Evolutionary conservation across 78 protist genomes (phyloP).

Genomic region (Neovahlkampfia damariscottae): DNA sequence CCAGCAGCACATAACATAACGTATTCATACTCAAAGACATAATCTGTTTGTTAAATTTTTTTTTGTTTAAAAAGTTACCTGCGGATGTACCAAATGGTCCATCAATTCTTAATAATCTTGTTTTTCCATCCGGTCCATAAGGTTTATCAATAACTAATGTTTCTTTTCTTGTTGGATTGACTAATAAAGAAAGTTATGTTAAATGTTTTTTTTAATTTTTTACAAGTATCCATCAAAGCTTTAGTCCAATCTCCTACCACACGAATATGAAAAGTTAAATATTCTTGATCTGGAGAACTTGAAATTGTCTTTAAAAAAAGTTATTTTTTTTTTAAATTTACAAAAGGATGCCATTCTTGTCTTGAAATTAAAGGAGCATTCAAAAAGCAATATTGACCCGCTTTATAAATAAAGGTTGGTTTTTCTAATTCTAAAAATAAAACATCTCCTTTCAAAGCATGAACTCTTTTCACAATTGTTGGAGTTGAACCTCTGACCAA

Average conservation of each 20-base stretch:
- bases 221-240: background rate
- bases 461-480: constrained; percentile 24
- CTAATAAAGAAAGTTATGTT: no score
- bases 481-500: constrained; percentile 18
- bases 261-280: constrained; percentile 56
- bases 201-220: no score
- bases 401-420: constrained; percentile 34
- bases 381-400: constrained; percentile 79
- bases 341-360: constrained; percentile 85
- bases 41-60: no score
- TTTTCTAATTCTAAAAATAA: constrained; percentile 46
- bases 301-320: no score
- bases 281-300: constrained; percentile 70
- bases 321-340: no score
- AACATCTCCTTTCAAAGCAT: constrained; percentile 34
- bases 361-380: constrained; percentile 54
- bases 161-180: background rate
- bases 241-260: constrained; percentile 9
- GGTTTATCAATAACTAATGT: background rate
- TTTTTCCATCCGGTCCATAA: constrained; percentile 37
- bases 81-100: constrained; percentile 81
- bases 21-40: constrained; percentile 25
- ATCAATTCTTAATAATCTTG: constrained; percentile 49
- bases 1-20: constrained; percentile 70
- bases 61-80: no score